Evolutionary conservation across 2,329 filamentous ascomycete genomes (phyloP).

Genomic region (Metarhizium sp.): DNA sequence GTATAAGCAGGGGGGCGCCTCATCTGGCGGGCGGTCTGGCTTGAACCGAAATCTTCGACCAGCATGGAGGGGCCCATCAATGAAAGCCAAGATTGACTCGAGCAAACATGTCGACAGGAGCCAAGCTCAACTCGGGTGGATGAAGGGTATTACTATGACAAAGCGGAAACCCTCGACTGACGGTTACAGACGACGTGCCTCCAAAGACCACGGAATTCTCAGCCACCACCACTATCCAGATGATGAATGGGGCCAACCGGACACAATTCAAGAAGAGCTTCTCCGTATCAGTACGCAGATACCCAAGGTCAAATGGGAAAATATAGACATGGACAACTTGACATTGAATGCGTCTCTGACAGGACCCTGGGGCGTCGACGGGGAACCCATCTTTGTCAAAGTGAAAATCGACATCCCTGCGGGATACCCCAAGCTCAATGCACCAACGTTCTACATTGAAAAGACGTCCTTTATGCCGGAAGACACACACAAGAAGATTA

Average conservation of each 20-base stretch:
- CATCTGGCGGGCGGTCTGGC: conserved; percentile 32
- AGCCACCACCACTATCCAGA: conserved; percentile 40
- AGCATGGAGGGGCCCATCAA: conserved; percentile 46
- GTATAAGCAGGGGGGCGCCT: conserved; percentile 33
- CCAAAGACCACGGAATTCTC: conserved; percentile 43
- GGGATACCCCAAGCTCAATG: conserved; percentile 47
- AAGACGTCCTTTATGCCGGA: conserved; percentile 54
- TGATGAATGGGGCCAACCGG: conserved; percentile 50
- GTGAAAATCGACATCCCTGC: conserved; percentile 51
- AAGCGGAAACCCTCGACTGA: conserved; percentile 39
- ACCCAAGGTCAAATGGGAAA: conserved; percentile 55
- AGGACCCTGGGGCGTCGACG: conserved; percentile 52
- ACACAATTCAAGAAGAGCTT: conserved; percentile 56
- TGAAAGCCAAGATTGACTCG: conserved; percentile 43
- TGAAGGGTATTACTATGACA: conserved; percentile 58
- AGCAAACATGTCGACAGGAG: conserved; percentile 35
- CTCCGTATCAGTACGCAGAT: conserved; percentile 52
- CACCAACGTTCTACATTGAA: conserved; percentile 51
- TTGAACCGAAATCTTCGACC: conserved; percentile 22
- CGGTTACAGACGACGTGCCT: conserved; percentile 32
- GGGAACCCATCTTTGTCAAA: conserved; percentile 51
- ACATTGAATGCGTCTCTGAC: conserved; percentile 51
- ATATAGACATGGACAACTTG: conserved; percentile 53
- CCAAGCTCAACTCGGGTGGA: conserved; percentile 56
- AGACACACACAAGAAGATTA: conserved; percentile 40